Evolutionary conservation across 495 filamentous ascomycete species (phyloP).

Genomic region (Penicillium simplicissimum): DNA sequence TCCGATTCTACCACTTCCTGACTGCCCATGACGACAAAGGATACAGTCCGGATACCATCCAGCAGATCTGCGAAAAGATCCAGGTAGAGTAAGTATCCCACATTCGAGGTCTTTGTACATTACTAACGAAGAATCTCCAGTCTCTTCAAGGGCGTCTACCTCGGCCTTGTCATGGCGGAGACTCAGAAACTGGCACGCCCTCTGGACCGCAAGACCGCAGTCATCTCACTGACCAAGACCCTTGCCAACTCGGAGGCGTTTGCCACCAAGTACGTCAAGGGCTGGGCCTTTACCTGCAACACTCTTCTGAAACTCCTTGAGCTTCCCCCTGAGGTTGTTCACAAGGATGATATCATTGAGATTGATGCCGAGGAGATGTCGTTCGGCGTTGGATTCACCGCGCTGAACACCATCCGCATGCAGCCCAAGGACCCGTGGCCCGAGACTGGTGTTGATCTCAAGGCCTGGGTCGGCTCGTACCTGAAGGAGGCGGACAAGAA

Average conservation of each 20-base stretch:
- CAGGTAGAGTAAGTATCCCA: slow-evolving; percentile 60
- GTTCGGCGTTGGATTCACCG: slow-evolving; percentile 91
- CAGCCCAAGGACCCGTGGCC: slow-evolving; percentile 72
- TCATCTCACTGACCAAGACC: slow-evolving; percentile 88
- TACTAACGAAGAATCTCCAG: slow-evolving; percentile 33
- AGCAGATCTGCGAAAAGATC: slow-evolving; percentile 74
- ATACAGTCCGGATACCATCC: slow-evolving; percentile 85
- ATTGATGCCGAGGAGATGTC: slow-evolving; percentile 91
- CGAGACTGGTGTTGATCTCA: slow-evolving; percentile 72
- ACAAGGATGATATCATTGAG: slow-evolving; percentile 77
- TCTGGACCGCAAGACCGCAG: slow-evolving; percentile 87
- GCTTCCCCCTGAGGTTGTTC: slow-evolving; percentile 73
- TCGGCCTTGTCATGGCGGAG: slow-evolving; percentile 79
- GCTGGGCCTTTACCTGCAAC: slow-evolving; percentile 85
- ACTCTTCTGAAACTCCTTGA: slow-evolving; percentile 84
- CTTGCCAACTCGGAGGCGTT: slow-evolving; percentile 81
- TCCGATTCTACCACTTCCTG: slow-evolving; percentile 89
- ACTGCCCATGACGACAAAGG: slow-evolving; percentile 74
- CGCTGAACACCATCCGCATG: slow-evolving; percentile 82
- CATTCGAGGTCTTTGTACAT: slow-evolving; percentile 12
- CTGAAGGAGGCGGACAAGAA: slow-evolving; percentile 61
- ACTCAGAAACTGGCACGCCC: slow-evolving; percentile 85
- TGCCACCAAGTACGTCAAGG: slow-evolving; percentile 67
- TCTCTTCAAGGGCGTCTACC: slow-evolving; percentile 82
- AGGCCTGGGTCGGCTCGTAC: slow-evolving; percentile 74